Evolutionary conservation across 2,329 filamentous ascomycete genomes (phyloP), one percentile per base, ranked within the genome.

Genomic region (Orbilia ellipsospora): DNA sequence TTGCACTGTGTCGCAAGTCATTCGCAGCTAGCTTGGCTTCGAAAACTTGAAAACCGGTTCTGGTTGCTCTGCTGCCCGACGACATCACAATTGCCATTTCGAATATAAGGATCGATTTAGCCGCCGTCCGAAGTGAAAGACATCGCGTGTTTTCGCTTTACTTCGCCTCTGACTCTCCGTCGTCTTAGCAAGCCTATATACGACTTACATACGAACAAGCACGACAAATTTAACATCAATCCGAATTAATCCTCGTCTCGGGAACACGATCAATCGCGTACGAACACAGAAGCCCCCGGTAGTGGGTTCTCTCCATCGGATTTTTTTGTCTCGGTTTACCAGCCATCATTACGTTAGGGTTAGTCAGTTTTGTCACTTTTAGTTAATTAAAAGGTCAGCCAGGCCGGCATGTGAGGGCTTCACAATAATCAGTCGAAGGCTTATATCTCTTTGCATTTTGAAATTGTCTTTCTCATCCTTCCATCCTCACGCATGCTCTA

Each of bases 301-400:
- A 48, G 44, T 48, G 44, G 1, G 16, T 6, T 48, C 44, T 23
- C 4, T 23, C 23, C 23, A 23, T 23, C 23, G 23, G 2, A 23
- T 23, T 23, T 23, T 23, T 23, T 23, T 48, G 44, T 48, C 15
- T 18, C 15, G 16, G 44, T 48, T 48, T 48, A n/a, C 15, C 16
- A 18, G 10, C 50, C 55, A 61, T 61, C 65, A 55, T 68, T 55
- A 61, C 65, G 65, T 68, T 68, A 68, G 10, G 65, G 42, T 59
- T 67, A 50, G 54, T 67, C 28, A 55, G 50, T 59, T 59, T 45
- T 18, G 48, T 52, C 48, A 20, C 7, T 48, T 48, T 28, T 56
- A 36, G 5, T 36, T 36, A 10, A 36, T 36, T 31, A 36, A 36
- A 36, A 36, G 31, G 31, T 36, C 31, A 36, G 31, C 31, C 31